Percentiles rank a stretch among this genome's conserved stretches.
These are phyloP conservation scores for Fusarium begoniae DNA, from an alignment of 2,329 filamentous ascomycete genomes.

Conservation along the genomic window DNA sequence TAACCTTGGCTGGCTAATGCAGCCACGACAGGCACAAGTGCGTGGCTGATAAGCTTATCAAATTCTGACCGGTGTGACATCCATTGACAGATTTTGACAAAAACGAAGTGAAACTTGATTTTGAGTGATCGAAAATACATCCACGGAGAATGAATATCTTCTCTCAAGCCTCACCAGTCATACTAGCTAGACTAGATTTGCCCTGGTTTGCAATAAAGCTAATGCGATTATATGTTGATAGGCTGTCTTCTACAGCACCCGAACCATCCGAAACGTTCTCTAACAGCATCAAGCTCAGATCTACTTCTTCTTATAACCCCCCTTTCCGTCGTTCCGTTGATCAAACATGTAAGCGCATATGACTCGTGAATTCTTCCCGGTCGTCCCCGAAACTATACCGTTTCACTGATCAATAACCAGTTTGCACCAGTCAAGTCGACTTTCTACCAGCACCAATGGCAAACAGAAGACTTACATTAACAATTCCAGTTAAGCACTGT, in stretches of 20 bases:
- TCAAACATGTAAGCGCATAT: not conserved
- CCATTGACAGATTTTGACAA: not conserved
- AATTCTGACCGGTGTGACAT: not conserved
- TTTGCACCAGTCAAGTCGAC: too few relatives aligned
- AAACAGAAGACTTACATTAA: too few relatives aligned
- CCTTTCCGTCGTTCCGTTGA: not conserved
- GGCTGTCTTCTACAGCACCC: too few relatives aligned
- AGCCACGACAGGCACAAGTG: not conserved
- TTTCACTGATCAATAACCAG: too few relatives aligned
- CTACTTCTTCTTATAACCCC: too few relatives aligned
- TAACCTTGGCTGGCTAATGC: not conserved
- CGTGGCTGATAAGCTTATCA: not conserved
- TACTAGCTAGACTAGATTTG: not conserved
- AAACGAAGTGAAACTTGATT: fast-evolving
- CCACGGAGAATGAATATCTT: not conserved
- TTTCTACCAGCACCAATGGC: too few relatives aligned
- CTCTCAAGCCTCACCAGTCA: not conserved
- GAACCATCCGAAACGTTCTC: not conserved
- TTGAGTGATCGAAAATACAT: too few relatives aligned
- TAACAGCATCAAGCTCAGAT: not conserved
- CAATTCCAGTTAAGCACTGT: too few relatives aligned
- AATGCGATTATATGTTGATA: not conserved
- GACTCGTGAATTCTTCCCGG: not conserved
- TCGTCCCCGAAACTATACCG: too few relatives aligned
- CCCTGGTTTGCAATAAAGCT: not conserved